Conservation (phyloP, 306 rosid genomes). For the Begonia fuchsioides region DNA sequence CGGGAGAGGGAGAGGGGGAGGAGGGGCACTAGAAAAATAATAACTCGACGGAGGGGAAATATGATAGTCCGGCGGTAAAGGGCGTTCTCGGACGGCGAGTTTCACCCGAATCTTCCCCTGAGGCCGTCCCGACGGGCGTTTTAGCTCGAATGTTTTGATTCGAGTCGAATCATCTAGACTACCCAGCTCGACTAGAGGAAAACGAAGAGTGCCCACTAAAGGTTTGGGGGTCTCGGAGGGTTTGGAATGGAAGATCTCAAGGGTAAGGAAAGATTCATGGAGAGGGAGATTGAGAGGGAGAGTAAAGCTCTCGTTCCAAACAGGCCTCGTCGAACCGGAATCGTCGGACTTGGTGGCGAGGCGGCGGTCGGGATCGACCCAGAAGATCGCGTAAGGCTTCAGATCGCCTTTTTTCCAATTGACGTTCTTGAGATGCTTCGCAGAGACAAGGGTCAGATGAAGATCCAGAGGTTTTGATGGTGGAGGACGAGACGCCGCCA, state of each 20-base stretch:
- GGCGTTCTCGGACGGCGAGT: constrained; percentile 46
- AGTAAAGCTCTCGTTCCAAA: constrained; percentile 84
- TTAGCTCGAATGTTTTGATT: constrained; percentile 34
- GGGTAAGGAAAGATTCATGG: constrained; percentile 48
- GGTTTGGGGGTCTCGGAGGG: constrained; percentile 84
- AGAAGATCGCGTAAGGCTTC: constrained; percentile 73
- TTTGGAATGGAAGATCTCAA: constrained; percentile 77
- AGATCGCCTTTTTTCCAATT: constrained; percentile 80
- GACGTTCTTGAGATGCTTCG: constrained; percentile 82
- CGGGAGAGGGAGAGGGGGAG: constrained; percentile 2
- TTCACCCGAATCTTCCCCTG: constrained; percentile 70
- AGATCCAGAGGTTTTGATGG: constrained; percentile 55
- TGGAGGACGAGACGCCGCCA: constrained; percentile 69
- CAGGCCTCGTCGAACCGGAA: constrained; percentile 50
- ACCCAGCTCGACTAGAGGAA: constrained; percentile 35
- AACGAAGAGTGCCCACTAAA: constrained; percentile 62
- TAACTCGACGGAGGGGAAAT: constrained; percentile 21
- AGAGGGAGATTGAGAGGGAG: constrained; percentile 40
- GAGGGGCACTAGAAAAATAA: constrained; percentile 22
- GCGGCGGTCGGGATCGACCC: constrained; percentile 69
- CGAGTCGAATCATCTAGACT: constrained; percentile 28
- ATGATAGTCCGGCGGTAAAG: constrained; percentile 34
- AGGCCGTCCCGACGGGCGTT: constrained; percentile 74
- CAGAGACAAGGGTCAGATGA: constrained; percentile 65
- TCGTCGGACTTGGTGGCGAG: constrained; percentile 87